Evolutionary conservation across 495 filamentous ascomycete species (phyloP).

Genomic region (Xylaria bambusicola): DNA sequence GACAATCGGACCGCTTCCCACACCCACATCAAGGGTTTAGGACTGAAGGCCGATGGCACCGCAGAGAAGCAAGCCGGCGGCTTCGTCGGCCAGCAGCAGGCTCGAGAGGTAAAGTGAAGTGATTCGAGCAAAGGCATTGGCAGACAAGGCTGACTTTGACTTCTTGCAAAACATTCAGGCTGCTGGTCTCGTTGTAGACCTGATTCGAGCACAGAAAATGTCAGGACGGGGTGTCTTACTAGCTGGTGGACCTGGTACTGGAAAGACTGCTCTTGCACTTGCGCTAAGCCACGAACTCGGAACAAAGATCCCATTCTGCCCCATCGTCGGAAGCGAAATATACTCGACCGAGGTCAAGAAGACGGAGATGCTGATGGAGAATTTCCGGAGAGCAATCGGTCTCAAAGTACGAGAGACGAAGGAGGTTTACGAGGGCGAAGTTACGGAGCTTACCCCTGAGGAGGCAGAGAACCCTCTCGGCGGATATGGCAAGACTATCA

Average conservation of each 20-base stretch:
- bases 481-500: slow-evolving; percentile 92
- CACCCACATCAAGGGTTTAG: slow-evolving; percentile 94
- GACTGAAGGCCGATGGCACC: slow-evolving; percentile 76
- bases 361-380: slow-evolving; percentile 98
- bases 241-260: slow-evolving; percentile 88
- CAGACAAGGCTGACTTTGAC: slow-evolving; percentile 19
- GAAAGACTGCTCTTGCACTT: slow-evolving; percentile 93
- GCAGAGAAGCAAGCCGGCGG: slow-evolving; percentile 75
- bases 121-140: not conserved
- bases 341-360: slow-evolving; percentile 98
- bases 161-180: slow-evolving; percentile 49
- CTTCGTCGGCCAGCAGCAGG: slow-evolving; percentile 85
- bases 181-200: slow-evolving; percentile 90
- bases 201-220: slow-evolving; percentile 96
- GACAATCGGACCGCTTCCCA: slow-evolving; percentile 95
- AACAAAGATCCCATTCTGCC: slow-evolving; percentile 95
- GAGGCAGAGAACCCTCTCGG: slow-evolving; percentile 98
- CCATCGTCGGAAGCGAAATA: slow-evolving; percentile 94
- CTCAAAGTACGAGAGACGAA: slow-evolving; percentile 95
- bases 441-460: slow-evolving; percentile 93
- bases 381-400: slow-evolving; percentile 94
- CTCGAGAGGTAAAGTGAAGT: slow-evolving; percentile 68
- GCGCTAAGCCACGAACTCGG: slow-evolving; percentile 94
- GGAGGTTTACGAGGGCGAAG: slow-evolving; percentile 96
- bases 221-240: slow-evolving; percentile 89